Conservation (phyloP, 2,329 filamentous ascomycete genomes). For the Pseudogymnoascus sp. region DNA sequence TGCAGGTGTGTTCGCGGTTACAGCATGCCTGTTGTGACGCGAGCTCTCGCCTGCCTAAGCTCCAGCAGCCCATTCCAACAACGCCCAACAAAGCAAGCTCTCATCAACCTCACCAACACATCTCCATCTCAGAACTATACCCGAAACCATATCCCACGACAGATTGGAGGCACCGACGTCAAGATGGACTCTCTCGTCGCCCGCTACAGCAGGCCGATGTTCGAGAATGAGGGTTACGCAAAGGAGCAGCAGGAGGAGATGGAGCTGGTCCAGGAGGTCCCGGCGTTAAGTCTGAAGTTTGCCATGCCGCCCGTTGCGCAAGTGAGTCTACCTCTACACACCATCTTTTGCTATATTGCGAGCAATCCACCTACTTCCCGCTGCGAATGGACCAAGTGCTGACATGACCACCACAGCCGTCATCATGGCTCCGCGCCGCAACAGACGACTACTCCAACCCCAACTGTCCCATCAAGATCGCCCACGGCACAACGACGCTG, state of each 20-base stretch:
- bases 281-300: slow-evolving; percentile 83
- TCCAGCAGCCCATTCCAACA: slow-evolving; percentile 4
- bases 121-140: not conserved
- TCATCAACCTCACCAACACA: slow-evolving; percentile 2
- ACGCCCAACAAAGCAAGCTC: slow-evolving; percentile 5
- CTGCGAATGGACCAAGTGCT: slow-evolving; percentile 1
- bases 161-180: slow-evolving; percentile 10
- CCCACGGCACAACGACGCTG: slow-evolving; percentile 95
- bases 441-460: slow-evolving; percentile 97
- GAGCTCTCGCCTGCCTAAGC: slow-evolving; percentile 9
- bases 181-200: slow-evolving; percentile 88
- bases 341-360: not conserved
- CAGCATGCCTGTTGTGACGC: slow-evolving; percentile 8
- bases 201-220: slow-evolving; percentile 75
- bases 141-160: slow-evolving; percentile 4
- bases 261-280: slow-evolving; percentile 57
- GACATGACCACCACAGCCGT: slow-evolving; percentile 49
- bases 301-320: slow-evolving; percentile 87
- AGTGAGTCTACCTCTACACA: slow-evolving; percentile 43
- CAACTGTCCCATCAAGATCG: slow-evolving; percentile 96
- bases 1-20: slow-evolving; percentile 9
- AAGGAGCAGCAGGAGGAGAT: slow-evolving; percentile 64
- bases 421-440: slow-evolving; percentile 89
- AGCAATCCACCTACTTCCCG: not conserved
- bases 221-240: slow-evolving; percentile 61